These are phyloP conservation scores for Metschnikowia colocasiae DNA, from an alignment of 805 yeast species.

Conservation along the genomic window DNA sequence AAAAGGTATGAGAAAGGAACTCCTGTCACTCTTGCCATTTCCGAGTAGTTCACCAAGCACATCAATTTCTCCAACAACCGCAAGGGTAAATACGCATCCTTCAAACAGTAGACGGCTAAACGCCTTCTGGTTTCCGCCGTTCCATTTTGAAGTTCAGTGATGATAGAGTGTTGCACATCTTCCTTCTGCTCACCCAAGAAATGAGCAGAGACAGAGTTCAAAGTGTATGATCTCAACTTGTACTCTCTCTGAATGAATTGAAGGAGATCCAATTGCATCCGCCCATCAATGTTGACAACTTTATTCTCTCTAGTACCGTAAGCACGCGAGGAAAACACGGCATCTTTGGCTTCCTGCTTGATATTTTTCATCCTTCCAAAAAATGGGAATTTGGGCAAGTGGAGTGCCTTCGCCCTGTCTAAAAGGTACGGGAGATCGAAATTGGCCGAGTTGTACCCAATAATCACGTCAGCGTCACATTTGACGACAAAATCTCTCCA, in stretches of 20 bases:
- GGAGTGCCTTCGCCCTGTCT: slow-evolving; percentile 78
- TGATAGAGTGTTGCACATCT: slow-evolving; percentile 96
- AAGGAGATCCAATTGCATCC: slow-evolving; percentile 89
- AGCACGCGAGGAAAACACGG: slow-evolving; percentile 89
- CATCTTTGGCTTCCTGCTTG: slow-evolving; percentile 74
- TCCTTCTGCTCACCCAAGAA: slow-evolving; percentile 95
- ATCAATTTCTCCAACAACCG: slow-evolving; percentile 86
- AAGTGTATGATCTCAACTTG: slow-evolving; percentile 88
- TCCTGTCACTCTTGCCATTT: slow-evolving; percentile 99
- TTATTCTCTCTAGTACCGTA: slow-evolving; percentile 95
- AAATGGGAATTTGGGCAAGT: slow-evolving; percentile 67
- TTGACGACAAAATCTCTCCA: slow-evolving; percentile 86
- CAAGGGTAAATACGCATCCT: slow-evolving; percentile 91
- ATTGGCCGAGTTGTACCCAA: slow-evolving; percentile 92
- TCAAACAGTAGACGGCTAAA: slow-evolving; percentile 93
- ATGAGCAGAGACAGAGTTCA: slow-evolving; percentile 92
- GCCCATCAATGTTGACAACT: slow-evolving; percentile 88
- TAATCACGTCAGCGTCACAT: slow-evolving; percentile 92
- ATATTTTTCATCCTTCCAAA: slow-evolving; percentile 72
- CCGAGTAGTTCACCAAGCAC: slow-evolving; percentile 96
- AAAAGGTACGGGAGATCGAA: slow-evolving; percentile 92
- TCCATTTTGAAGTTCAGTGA: slow-evolving; percentile 92
- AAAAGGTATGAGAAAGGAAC: slow-evolving; percentile 90
- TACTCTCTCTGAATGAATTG: slow-evolving; percentile 94
- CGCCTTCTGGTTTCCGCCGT: slow-evolving; percentile 89